These are phyloP conservation scores for Colletotrichum cuscutae DNA, from an alignment of 2,329 filamentous ascomycete genomes.

Conservation along the genomic window DNA sequence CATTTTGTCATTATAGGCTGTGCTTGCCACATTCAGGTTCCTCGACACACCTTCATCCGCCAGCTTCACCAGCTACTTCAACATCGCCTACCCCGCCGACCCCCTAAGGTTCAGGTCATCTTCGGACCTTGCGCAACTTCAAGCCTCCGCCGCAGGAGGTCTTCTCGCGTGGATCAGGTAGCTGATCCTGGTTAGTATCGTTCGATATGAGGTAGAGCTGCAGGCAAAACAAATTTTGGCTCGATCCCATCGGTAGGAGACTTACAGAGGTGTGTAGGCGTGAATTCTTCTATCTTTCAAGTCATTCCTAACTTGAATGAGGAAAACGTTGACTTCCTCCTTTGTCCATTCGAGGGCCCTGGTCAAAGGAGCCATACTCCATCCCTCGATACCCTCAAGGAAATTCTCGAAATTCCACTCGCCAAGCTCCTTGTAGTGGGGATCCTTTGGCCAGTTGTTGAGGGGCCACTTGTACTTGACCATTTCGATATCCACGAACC, in stretches of 20 bases:
- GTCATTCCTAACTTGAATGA: constrained; percentile 43
- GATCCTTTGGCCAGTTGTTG: constrained; percentile 48
- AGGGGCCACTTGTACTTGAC: constrained; percentile 44
- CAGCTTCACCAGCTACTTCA: no score
- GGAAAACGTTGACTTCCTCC: constrained; percentile 43
- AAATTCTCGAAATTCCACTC: constrained; percentile 44
- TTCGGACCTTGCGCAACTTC: no score
- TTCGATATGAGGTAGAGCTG: no score
- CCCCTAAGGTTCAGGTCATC: no score
- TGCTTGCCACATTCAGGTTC: no score
- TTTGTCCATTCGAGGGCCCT: constrained; percentile 41
- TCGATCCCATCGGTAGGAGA: neutral
- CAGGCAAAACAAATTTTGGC: no score
- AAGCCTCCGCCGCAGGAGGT: neutral
- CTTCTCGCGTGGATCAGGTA: neutral
- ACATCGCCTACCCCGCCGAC: no score
- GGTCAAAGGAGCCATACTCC: constrained; percentile 42
- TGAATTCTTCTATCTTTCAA: constrained; percentile 43
- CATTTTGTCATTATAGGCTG: no score
- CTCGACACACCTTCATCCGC: no score
- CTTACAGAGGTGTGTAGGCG: constrained; percentile 43
- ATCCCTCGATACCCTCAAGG: constrained; percentile 43
- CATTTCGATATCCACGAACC: constrained; percentile 47
- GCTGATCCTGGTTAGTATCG: neutral
- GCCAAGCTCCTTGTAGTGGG: constrained; percentile 47